phyloP scores from a whole-genome alignment of 441 rosid species.

The Cnidoscolus chayamansa region DNA sequence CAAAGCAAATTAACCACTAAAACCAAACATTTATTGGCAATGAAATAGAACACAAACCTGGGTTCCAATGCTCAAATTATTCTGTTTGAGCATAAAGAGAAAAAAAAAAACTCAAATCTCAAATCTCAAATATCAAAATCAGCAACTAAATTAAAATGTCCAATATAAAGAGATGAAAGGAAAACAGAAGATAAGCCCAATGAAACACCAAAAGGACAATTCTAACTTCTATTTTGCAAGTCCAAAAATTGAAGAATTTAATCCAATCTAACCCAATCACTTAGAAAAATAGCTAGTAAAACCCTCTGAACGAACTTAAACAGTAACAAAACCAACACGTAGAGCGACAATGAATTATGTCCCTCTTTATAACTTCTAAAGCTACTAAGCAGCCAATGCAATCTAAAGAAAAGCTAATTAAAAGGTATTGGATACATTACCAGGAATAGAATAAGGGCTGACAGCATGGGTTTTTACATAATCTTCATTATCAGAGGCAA shows the following conservation, averaged over 20 bases:
- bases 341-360: not conserved
- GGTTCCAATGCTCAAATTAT: not conserved
- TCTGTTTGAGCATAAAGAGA: not conserved
- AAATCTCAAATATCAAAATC: not conserved
- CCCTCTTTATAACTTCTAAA: not conserved
- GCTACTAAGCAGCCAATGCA: not conserved
- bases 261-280: not conserved
- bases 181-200: not conserved
- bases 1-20: not conserved
- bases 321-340: not conserved
- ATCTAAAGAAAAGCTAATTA: not conserved
- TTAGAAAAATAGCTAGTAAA: slow-evolving; percentile 1
- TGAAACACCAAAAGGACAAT: not conserved
- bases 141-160: not conserved
- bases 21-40: not conserved
- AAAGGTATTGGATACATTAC: not conserved
- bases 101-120: slow-evolving; percentile 2
- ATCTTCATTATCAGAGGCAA: slow-evolving; percentile 79
- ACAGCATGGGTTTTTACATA: slow-evolving; percentile 53
- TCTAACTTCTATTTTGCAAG: not conserved
- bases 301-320: not conserved
- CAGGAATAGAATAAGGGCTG: slow-evolving; percentile 21
- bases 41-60: not conserved
- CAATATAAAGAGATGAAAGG: not conserved
- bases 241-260: not conserved